These are phyloP conservation scores for Hypoxylon cercidicola DNA, from an alignment of 495 filamentous ascomycete species.

Conservation along the genomic window DNA sequence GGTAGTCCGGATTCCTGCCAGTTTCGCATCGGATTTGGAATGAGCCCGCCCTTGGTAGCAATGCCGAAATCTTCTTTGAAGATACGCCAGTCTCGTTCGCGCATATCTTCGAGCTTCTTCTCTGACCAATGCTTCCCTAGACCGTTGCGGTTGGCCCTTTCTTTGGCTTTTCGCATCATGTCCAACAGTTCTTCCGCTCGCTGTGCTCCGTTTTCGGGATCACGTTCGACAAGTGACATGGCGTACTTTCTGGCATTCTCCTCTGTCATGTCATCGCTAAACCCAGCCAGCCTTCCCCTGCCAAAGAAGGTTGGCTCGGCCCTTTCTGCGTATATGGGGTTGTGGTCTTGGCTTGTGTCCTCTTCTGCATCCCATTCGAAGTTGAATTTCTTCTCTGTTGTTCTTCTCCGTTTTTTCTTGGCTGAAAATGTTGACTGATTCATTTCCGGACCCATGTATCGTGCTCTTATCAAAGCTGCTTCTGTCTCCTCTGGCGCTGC, in stretches of 20 bases:
- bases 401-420: constrained; percentile 94
- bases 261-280: constrained; percentile 80
- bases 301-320: constrained; percentile 70
- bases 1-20: constrained; percentile 91
- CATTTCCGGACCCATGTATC: constrained; percentile 93
- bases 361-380: constrained; percentile 99
- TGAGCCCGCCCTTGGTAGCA: constrained; percentile 83
- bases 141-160: constrained; percentile 78
- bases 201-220: constrained; percentile 78
- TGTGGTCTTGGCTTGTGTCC: constrained; percentile 90
- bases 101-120: constrained; percentile 95
- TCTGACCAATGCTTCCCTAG: constrained; percentile 96
- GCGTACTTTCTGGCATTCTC: constrained; percentile 78
- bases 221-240: constrained; percentile 78
- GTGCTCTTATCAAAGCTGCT: constrained; percentile 77
- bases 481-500: constrained; percentile 74
- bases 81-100: constrained; percentile 98
- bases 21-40: constrained; percentile 96
- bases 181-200: constrained; percentile 86
- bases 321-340: constrained; percentile 83
- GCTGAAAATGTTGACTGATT: constrained; percentile 91
- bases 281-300: constrained; percentile 83
- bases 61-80: constrained; percentile 99
- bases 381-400: constrained; percentile 97
- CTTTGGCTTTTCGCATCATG: constrained; percentile 68